A percentile compares a stretch with the other conserved stretches of the same genome.
Evolutionary conservation across 345 rosid genomes (phyloP).

Genomic region (Microthlaspi erraticum): DNA sequence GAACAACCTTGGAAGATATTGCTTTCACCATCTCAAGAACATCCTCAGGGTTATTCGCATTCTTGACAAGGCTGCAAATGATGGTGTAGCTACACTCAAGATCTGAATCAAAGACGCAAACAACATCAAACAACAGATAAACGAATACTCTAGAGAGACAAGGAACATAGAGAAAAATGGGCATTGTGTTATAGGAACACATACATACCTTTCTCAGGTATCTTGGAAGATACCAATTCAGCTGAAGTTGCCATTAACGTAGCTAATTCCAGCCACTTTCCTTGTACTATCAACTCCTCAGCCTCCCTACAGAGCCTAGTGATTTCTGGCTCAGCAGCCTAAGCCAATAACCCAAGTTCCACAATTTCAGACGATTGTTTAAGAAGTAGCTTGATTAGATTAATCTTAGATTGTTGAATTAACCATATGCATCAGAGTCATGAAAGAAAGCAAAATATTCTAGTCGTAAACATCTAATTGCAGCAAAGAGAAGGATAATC

Average conservation of each 20-base stretch:
- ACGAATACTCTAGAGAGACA: neutral
- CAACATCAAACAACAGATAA: constrained; percentile 9
- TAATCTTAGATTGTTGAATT: neutral
- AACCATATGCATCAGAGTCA: constrained; percentile 5
- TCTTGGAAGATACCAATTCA: constrained; percentile 81
- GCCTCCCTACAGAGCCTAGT: constrained; percentile 80
- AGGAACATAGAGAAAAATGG: neutral
- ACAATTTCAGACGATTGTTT: neutral
- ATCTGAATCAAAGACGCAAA: constrained; percentile 53
- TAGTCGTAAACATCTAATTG: constrained; percentile 13
- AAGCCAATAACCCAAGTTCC: constrained; percentile 22
- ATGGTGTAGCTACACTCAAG: constrained; percentile 95
- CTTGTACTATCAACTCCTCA: constrained; percentile 61
- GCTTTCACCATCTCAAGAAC: constrained; percentile 78
- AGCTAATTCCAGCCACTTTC: constrained; percentile 82
- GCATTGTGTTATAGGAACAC: neutral
- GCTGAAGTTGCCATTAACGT: constrained; percentile 90
- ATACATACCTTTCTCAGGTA: constrained; percentile 85
- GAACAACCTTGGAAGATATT: constrained; percentile 73
- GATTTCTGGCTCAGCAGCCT: constrained; percentile 85
- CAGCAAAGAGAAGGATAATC: neutral
- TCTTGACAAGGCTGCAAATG: constrained; percentile 84
- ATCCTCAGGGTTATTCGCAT: constrained; percentile 62
- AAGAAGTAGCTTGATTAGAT: neutral
- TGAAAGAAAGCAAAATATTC: neutral